Conservation (phyloP, 805 yeast genomes). For the Millerozyma acaciae region DNA sequence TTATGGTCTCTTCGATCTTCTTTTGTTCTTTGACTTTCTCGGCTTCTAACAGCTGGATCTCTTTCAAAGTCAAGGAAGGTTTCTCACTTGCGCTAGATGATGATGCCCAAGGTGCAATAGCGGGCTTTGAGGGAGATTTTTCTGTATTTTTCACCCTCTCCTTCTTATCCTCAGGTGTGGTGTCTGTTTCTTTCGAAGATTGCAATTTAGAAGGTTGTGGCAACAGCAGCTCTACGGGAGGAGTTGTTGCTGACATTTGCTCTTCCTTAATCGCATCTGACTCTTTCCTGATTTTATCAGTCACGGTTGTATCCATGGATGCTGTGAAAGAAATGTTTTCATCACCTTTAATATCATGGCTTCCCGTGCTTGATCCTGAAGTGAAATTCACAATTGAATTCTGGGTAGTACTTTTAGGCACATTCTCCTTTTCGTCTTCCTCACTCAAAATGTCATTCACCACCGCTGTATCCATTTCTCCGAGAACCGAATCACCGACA, state of each 20-base stretch:
- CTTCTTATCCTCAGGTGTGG: no score
- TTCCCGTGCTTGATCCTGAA: no score
- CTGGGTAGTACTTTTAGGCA: no score
- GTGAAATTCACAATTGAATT: no score
- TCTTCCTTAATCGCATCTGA: no score
- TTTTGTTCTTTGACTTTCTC: constrained; percentile 38
- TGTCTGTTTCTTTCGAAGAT: neutral
- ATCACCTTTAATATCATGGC: no score
- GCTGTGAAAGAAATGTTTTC: no score
- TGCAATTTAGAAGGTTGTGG: neutral
- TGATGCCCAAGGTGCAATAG: constrained; percentile 61
- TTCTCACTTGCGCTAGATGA: constrained; percentile 8
- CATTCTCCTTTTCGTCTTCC: constrained; percentile 12
- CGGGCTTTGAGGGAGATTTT: constrained; percentile 5
- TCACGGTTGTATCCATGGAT: no score
- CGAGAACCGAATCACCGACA: constrained; percentile 30
- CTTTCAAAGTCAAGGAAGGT: constrained; percentile 46
- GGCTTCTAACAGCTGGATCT: constrained; percentile 50
- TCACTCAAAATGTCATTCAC: constrained; percentile 38
- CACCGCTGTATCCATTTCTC: constrained; percentile 36
- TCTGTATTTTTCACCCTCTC: neutral
- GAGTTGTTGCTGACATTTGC: no score
- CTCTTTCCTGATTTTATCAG: no score
- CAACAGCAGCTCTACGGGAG: no score
- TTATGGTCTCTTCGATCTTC: constrained; percentile 32